Evolutionary conservation across 352 stramenopile genomes (phyloP).

Genomic region (Phytophthora idaei): DNA sequence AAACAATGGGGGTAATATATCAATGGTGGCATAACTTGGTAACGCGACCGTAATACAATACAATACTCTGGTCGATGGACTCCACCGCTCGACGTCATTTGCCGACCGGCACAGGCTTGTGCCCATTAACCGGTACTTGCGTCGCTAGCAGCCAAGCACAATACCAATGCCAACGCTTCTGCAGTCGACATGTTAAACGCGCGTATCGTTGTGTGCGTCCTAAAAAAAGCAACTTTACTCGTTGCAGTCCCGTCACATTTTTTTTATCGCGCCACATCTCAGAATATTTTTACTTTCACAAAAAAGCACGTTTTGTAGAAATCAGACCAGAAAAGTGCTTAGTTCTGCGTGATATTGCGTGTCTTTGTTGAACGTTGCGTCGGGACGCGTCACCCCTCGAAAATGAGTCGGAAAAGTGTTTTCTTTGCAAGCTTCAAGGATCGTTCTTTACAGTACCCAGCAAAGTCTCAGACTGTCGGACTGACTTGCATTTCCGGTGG

Average conservation of each 20-base stretch:
- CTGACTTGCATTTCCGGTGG: slow-evolving; percentile 24
- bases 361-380: slow-evolving; percentile 2
- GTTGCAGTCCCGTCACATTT: not conserved
- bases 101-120: not conserved
- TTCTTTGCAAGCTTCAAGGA: slow-evolving; percentile 16
- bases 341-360: not conserved
- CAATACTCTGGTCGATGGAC: too few relatives aligned
- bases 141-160: not conserved
- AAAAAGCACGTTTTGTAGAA: not conserved
- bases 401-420: slow-evolving; percentile 13
- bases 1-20: too few relatives aligned
- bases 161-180: not conserved
- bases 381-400: not conserved
- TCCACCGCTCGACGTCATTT: not conserved
- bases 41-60: too few relatives aligned
- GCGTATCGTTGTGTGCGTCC: slow-evolving; percentile 10
- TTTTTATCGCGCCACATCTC: not conserved
- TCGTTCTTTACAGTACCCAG: slow-evolving; percentile 5
- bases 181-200: slow-evolving; percentile 14
- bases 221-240: not conserved
- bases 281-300: not conserved
- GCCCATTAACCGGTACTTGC: not conserved
- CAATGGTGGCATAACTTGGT: too few relatives aligned
- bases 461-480: slow-evolving; percentile 1
- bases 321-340: slow-evolving; percentile 1